Conservation (phyloP, 176 grass and related monocot species). For the Neostapfia colusana region DNA sequence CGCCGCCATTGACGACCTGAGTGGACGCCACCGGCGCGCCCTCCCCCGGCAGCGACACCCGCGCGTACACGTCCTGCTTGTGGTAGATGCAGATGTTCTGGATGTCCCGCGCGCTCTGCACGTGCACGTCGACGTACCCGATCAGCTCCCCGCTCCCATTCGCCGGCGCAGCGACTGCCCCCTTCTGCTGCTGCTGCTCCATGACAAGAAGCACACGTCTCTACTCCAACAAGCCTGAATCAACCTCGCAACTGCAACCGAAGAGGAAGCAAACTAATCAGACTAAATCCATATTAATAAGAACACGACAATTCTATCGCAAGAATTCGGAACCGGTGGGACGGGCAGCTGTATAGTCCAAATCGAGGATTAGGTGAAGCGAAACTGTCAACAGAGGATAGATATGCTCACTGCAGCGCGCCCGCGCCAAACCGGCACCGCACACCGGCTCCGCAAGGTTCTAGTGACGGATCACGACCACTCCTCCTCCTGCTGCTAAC, state of each 20-base stretch:
- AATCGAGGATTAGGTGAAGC: slow-evolving; percentile 43
- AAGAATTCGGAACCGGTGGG: slow-evolving; percentile 29
- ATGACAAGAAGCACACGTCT: slow-evolving; percentile 16
- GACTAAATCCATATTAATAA: slow-evolving; percentile 8
- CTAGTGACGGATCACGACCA: neutral
- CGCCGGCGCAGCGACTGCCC: slow-evolving; percentile 3
- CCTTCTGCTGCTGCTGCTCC: slow-evolving; percentile 39
- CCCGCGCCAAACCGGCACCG: slow-evolving; percentile 8
- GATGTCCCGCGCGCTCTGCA: slow-evolving; percentile 85
- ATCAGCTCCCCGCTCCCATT: slow-evolving; percentile 48
- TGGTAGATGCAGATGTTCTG: slow-evolving; percentile 99
- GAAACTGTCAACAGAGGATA: slow-evolving; percentile 38
- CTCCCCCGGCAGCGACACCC: too few species aligned
- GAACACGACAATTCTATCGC: neutral
- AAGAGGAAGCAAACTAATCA: slow-evolving; percentile 4
- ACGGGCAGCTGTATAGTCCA: slow-evolving; percentile 43
- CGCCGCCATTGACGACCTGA: slow-evolving; percentile 75
- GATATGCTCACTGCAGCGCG: slow-evolving; percentile 27
- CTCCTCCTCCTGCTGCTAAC: neutral
- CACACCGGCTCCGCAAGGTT: neutral
- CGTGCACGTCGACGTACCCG: slow-evolving; percentile 67
- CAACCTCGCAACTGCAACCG: slow-evolving; percentile 11
- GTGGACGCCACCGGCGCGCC: neutral
- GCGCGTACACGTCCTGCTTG: slow-evolving; percentile 80
- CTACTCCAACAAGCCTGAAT: neutral